Percentiles rank a stretch among this genome's conserved stretches.
Conservation (phyloP, 345 rosid species). For the Bruguiera sexangula region DNA sequence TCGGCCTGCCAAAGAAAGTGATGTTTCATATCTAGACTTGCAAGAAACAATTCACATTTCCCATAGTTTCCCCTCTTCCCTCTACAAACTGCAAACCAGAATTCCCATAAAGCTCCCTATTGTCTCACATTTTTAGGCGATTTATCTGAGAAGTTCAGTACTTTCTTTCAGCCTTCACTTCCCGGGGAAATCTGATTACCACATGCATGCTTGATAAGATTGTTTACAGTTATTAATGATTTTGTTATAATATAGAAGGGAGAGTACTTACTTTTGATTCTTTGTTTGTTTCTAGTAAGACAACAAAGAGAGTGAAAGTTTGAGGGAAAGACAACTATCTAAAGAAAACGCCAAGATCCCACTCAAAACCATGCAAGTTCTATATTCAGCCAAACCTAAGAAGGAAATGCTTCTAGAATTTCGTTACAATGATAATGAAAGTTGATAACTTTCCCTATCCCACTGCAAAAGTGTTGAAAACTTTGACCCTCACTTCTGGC, state of each 20-base stretch:
- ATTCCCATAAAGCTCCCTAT: slow-evolving; percentile 16
- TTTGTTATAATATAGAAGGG: too few relatives aligned
- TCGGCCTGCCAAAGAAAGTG: not conserved
- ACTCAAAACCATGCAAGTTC: slow-evolving; percentile 44
- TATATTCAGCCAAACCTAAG: slow-evolving; percentile 18
- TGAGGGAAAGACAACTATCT: not conserved
- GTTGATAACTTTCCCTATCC: slow-evolving; percentile 4
- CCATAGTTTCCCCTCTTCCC: slow-evolving; percentile 2
- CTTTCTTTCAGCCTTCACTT: slow-evolving; percentile 15
- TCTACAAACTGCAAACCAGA: slow-evolving; percentile 8
- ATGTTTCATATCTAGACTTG: not conserved
- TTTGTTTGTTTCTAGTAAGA: not conserved
- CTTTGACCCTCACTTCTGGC: slow-evolving; percentile 11
- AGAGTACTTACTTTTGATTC: not conserved
- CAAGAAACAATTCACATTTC: not conserved
- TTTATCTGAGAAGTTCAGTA: not conserved
- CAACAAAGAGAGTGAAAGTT: not conserved
- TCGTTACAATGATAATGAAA: slow-evolving; percentile 4
- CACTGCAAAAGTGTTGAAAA: not conserved
- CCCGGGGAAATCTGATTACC: slow-evolving; percentile 10
- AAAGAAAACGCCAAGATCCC: slow-evolving; percentile 45
- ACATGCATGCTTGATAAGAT: not conserved
- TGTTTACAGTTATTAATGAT: too few relatives aligned
- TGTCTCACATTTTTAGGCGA: slow-evolving; percentile 27
- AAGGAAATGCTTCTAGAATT: slow-evolving; percentile 3